These are phyloP conservation scores for Blastocystis hominis DNA, from an alignment of 352 stramenopile species.

Conservation along the genomic window DNA sequence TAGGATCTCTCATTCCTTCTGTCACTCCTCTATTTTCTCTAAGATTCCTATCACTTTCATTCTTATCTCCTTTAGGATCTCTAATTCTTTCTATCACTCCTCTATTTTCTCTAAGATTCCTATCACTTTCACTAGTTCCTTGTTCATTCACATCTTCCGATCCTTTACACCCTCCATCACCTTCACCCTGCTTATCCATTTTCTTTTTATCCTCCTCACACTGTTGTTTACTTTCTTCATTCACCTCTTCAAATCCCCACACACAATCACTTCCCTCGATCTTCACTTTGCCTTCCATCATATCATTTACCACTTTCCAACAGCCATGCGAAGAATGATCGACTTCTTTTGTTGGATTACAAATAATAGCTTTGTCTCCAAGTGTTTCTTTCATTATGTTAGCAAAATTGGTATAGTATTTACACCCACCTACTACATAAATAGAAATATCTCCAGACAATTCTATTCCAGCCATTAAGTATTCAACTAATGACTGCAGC, in stretches of 20 bases:
- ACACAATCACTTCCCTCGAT: not conserved
- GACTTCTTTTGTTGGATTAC: not conserved
- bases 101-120: not conserved
- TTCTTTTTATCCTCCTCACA: not conserved
- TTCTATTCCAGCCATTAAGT: not conserved
- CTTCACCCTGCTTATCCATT: not conserved
- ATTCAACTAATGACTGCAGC: not conserved
- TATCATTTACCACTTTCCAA: not conserved
- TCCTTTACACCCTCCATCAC: not conserved
- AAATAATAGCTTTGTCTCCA: not conserved
- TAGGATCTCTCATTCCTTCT: not conserved
- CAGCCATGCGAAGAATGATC: not conserved
- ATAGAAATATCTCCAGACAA: not conserved
- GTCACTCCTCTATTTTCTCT: not conserved
- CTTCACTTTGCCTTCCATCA: not conserved
- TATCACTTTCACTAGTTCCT: not conserved
- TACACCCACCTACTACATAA: no score
- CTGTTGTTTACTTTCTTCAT: not conserved
- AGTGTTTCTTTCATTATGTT: not conserved
- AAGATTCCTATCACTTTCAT: not conserved
- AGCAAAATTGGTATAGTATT: no score
- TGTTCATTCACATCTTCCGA: not conserved
- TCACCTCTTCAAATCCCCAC: not conserved
- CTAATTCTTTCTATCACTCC: not conserved
- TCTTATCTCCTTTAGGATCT: not conserved